phyloP scores from a whole-genome alignment of 495 filamentous ascomycete genomes.

The Recurvomyces mirabilis region DNA sequence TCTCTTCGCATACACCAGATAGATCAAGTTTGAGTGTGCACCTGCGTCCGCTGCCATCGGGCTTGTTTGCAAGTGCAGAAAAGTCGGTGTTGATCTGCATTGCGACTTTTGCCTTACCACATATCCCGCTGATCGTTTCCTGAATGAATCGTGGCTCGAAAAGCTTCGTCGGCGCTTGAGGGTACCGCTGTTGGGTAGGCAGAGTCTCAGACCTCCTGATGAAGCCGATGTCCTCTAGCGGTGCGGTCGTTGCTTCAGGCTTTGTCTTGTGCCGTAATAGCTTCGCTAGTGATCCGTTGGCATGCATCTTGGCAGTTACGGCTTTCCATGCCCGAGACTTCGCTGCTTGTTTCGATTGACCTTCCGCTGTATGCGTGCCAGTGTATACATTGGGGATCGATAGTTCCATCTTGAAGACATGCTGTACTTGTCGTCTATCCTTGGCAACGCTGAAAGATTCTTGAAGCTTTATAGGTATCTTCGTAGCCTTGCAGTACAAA shows the following conservation, averaged over 20 bases:
- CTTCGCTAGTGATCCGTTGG: slow-evolving; percentile 4
- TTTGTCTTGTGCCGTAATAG: neutral
- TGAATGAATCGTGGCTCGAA: neutral
- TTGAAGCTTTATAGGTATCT: neutral
- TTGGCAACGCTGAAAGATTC: neutral
- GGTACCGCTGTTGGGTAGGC: slow-evolving; percentile 1
- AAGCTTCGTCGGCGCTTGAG: neutral
- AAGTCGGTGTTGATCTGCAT: neutral
- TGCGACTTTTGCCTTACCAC: neutral
- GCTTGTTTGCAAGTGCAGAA: neutral
- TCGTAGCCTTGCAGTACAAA: too few species aligned
- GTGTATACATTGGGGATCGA: neutral
- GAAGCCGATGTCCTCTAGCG: neutral
- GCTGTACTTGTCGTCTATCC: neutral
- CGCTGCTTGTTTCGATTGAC: slow-evolving; percentile 4
- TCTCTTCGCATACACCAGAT: slow-evolving; percentile 3
- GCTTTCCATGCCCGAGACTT: slow-evolving; percentile 11
- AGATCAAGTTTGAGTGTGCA: slow-evolving; percentile 10
- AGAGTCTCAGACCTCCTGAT: neutral
- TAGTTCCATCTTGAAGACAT: neutral
- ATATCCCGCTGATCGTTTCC: neutral
- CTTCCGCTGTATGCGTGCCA: slow-evolving; percentile 2
- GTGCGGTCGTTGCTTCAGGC: neutral
- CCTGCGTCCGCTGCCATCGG: neutral
- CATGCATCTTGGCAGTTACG: slow-evolving; percentile 11